phyloP scores from a whole-genome alignment of 148 eudicot genomes.

The Vaccinium corymbosum region DNA sequence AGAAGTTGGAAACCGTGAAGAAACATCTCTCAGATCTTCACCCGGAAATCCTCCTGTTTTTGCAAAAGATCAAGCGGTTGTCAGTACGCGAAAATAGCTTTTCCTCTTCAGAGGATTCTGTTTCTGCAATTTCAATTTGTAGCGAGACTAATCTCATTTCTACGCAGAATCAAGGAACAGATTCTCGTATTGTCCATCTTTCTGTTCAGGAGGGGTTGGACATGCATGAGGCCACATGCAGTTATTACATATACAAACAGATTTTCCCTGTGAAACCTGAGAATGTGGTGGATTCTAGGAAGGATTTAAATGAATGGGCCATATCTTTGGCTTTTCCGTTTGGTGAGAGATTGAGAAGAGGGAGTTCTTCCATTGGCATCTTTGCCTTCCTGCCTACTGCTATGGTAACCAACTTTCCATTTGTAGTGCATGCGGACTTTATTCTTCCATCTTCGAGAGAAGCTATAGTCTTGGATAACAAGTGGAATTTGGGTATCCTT shows the following conservation, averaged over 20 bases:
- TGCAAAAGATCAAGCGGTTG: slow-evolving; percentile 31
- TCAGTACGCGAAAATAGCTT: slow-evolving; percentile 21
- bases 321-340: slow-evolving; percentile 43
- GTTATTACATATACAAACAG: slow-evolving; percentile 42
- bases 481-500: slow-evolving; percentile 38
- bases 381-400: slow-evolving; percentile 46
- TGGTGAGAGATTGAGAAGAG: slow-evolving; percentile 36
- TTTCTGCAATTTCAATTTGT: slow-evolving; percentile 34
- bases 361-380: slow-evolving; percentile 36
- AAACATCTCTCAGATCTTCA: slow-evolving; percentile 34
- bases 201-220: slow-evolving; percentile 25
- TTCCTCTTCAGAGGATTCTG: slow-evolving; percentile 3
- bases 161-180: slow-evolving; percentile 24
- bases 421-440: slow-evolving; percentile 49
- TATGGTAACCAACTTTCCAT: slow-evolving; percentile 48
- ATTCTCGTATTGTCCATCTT: slow-evolving; percentile 31
- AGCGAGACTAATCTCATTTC: slow-evolving; percentile 32
- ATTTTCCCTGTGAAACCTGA: slow-evolving; percentile 33
- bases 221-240: slow-evolving; percentile 27
- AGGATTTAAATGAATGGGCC: slow-evolving; percentile 35
- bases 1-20: slow-evolving; percentile 38
- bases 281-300: slow-evolving; percentile 29
- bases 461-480: slow-evolving; percentile 37
- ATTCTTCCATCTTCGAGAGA: slow-evolving; percentile 46
- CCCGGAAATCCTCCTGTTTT: slow-evolving; percentile 38